Conservation (phyloP, 345 rosid genomes). For the Hibiscus syriacus region DNA sequence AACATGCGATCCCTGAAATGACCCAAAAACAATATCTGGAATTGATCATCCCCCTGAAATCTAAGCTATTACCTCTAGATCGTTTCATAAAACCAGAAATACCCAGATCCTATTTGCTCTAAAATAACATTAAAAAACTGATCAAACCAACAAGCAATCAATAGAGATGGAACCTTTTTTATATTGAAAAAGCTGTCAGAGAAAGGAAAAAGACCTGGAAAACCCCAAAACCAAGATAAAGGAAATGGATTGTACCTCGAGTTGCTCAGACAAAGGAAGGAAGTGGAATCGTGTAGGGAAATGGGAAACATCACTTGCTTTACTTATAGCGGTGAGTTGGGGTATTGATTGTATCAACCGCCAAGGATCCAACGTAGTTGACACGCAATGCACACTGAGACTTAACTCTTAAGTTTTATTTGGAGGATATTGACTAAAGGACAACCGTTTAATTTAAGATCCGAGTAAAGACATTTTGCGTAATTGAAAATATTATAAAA, state of each 20-base stretch:
- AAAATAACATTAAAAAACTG: background rate
- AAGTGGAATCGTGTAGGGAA: background rate
- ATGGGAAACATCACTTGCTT: background rate
- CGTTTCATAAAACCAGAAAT: too few species aligned
- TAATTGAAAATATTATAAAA: too few species aligned
- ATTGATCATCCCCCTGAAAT: too few species aligned
- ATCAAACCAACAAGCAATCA: background rate
- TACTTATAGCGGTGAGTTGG: background rate
- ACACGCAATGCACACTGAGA: background rate
- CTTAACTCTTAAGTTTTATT: background rate
- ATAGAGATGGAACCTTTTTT: background rate
- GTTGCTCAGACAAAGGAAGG: background rate
- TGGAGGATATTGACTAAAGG: too few species aligned
- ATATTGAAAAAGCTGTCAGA: background rate
- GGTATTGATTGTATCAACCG: background rate
- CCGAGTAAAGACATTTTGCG: too few species aligned
- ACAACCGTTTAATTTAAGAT: too few species aligned
- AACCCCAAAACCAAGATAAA: background rate
- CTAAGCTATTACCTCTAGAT: too few species aligned
- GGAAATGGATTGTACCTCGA: background rate
- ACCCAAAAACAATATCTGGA: too few species aligned
- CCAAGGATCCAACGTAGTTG: background rate
- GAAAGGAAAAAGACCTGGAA: background rate
- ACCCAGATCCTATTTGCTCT: background rate
- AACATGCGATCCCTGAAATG: too few species aligned